These are phyloP conservation scores for Xerocomus minutiporus DNA, from an alignment of 1,284 basidiomycete genomes.

Conservation along the genomic window DNA sequence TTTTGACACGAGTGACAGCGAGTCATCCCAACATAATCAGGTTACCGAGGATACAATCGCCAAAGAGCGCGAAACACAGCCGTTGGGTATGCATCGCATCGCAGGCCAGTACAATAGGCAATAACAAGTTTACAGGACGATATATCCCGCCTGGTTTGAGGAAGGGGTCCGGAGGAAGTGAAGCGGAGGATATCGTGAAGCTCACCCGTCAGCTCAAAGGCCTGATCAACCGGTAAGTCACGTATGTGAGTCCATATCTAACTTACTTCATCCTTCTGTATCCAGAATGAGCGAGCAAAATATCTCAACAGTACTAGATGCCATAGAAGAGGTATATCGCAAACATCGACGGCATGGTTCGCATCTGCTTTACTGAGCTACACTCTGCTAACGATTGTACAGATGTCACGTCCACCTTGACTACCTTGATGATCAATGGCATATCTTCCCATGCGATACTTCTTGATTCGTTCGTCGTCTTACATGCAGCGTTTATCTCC, in stretches of 20 bases:
- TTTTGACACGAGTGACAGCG: slow-evolving; percentile 12
- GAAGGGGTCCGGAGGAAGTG: slow-evolving; percentile 33
- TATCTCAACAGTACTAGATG: slow-evolving; percentile 73
- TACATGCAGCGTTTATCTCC: slow-evolving; percentile 87
- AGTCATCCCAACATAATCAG: slow-evolving; percentile 19
- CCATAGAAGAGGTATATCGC: slow-evolving; percentile 77
- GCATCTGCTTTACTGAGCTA: slow-evolving; percentile 13
- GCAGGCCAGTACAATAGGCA: neutral
- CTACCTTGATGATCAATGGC: slow-evolving; percentile 75
- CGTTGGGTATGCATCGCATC: slow-evolving; percentile 25
- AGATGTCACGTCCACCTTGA: slow-evolving; percentile 84
- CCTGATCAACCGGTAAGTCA: slow-evolving; percentile 73
- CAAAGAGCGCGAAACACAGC: slow-evolving; percentile 1
- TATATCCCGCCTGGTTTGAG: slow-evolving; percentile 69
- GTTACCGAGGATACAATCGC: neutral
- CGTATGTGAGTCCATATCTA: neutral
- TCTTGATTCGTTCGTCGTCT: slow-evolving; percentile 87
- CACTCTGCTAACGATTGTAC: slow-evolving; percentile 6
- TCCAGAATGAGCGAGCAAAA: slow-evolving; percentile 87
- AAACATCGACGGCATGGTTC: slow-evolving; percentile 77
- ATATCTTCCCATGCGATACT: slow-evolving; percentile 81
- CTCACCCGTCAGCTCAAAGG: slow-evolving; percentile 82
- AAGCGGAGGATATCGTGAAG: slow-evolving; percentile 53
- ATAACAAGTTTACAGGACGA: slow-evolving; percentile 29
- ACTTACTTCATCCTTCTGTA: slow-evolving; percentile 1